Base-by-base conservation (phyloP, 805 yeast genomes). In the Wickerhamomyces rabaulensis region DNA sequence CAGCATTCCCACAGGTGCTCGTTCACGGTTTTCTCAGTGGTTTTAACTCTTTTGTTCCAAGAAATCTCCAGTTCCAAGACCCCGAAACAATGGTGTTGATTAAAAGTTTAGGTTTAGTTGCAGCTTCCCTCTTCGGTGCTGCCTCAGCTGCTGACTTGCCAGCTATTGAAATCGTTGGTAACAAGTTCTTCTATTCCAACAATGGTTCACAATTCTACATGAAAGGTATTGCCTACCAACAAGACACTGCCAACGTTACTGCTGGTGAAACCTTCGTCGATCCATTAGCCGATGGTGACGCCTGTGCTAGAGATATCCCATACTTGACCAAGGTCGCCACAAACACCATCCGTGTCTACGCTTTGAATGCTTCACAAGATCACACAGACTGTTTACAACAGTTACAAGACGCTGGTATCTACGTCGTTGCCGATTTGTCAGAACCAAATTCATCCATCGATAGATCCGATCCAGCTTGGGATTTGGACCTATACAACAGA, bases 211-310 rank as follows among this genome's bases (percentile, higher is more conserved):
- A 84, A 64, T 86, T 86, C 62, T 83, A 75, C 66, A 78, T 86
- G 59, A 80, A 73, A 61, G 95, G 94, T 71, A 71, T 86, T 52
- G 94, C 94, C 43, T 86, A 86, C 68, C 95, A 85, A 70, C 80
- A 79, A 54, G 82, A 84, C 63, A 75, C 82, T 33, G 72, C 76
- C 40, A 75, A 75, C 54, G 51, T 71, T 38, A 73, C 80, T 15
- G 61, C 63, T 27, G 71, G 70, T 50, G 53, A 65, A 8, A 52
- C 76, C 26, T 82, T 81, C 57, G 74, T 71, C 47, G 94, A 86
- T 71, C 92, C 92, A 38, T 70, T 86, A 56, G 84, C 88, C 48
- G 82, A 84, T 62, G 69, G 58, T 38, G 68, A 57, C 1, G 66
- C 79, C 36, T 86, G 94, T 73, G 68, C 74, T 47, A 75, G 92